Conservation (phyloP, 768 basidiomycete species). For the Rhodotorula kratochvilovae region DNA sequence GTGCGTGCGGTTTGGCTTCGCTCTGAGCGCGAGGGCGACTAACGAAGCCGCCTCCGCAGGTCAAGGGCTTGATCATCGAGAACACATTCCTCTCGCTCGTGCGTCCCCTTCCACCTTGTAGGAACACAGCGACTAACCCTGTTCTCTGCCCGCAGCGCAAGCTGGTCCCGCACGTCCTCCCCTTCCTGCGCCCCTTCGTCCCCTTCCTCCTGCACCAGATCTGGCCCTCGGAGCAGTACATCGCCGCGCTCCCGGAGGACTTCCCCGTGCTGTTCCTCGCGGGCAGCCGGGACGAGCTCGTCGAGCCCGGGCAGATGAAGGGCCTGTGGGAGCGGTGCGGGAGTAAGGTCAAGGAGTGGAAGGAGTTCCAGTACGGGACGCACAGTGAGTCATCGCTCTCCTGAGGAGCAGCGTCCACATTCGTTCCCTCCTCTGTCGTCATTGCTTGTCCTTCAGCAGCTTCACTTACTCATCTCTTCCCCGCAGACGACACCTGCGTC, state of each 20-base stretch:
- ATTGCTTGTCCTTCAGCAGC: too few relatives aligned
- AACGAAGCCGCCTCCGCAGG: slow-evolving; percentile 46
- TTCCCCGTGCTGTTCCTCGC: slow-evolving; percentile 76
- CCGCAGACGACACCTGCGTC: slow-evolving; percentile 48
- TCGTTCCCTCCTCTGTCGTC: not conserved
- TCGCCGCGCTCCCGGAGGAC: slow-evolving; percentile 50
- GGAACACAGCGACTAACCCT: not conserved
- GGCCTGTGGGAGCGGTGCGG: slow-evolving; percentile 46
- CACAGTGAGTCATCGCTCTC: slow-evolving; percentile 47
- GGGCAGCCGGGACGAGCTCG: slow-evolving; percentile 66
- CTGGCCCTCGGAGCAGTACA: slow-evolving; percentile 73
- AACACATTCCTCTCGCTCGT: slow-evolving; percentile 83
- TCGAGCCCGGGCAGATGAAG: slow-evolving; percentile 71
- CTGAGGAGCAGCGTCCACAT: too few relatives aligned
- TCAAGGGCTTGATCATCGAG: slow-evolving; percentile 76
- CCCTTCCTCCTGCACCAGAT: slow-evolving; percentile 77
- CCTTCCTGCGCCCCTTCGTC: slow-evolving; percentile 65
- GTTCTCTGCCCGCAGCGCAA: slow-evolving; percentile 50
- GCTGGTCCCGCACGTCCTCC: slow-evolving; percentile 75
- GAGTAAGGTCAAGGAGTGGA: slow-evolving; percentile 45
- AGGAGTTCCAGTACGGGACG: slow-evolving; percentile 47
- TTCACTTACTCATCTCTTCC: not conserved
- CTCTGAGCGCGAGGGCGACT: not conserved
- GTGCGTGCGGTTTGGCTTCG: slow-evolving; percentile 47
- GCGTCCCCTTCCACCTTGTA: slow-evolving; percentile 12